These are phyloP conservation scores for Elsinoe perseae DNA, from an alignment of 2,329 filamentous ascomycete species.

Conservation along the genomic window DNA sequence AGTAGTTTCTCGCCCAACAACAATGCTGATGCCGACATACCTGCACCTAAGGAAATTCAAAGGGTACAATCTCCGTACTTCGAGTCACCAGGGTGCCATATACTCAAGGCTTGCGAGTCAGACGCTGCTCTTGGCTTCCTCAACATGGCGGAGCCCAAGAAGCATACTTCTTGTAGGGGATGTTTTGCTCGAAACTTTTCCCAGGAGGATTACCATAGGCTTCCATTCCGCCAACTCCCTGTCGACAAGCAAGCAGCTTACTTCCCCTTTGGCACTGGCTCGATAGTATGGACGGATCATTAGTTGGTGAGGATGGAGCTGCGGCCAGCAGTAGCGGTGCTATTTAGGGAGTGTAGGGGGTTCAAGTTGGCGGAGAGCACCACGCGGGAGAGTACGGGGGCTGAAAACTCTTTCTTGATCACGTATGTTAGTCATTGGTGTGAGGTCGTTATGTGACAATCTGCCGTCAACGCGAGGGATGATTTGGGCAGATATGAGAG, in stretches of 20 bases:
- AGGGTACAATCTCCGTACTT: neutral
- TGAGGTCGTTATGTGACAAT: constrained; percentile 21
- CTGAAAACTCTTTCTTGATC: constrained; percentile 29
- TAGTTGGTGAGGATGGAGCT: constrained; percentile 29
- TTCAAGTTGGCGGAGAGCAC: constrained; percentile 21
- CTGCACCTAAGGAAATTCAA: neutral
- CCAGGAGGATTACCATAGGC: neutral
- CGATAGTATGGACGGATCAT: constrained; percentile 23
- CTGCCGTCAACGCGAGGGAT: no score
- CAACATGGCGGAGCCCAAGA: no score
- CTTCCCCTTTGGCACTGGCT: neutral
- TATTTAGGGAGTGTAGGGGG: constrained; percentile 24
- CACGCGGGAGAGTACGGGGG: constrained; percentile 25
- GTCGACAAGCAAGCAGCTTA: constrained; percentile 14
- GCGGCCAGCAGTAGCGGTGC: constrained; percentile 23
- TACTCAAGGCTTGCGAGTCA: neutral
- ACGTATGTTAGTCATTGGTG: constrained; percentile 25
- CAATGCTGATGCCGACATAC: neutral
- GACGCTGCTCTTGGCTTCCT: no score
- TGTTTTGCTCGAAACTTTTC: no score
- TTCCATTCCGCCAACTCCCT: neutral
- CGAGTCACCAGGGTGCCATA: neutral
- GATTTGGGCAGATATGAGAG: no score
- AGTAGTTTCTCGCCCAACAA: neutral
- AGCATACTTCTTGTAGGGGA: no score